phyloP scores from a whole-genome alignment of 768 basidiomycete species.

The Mrakia blollopis region DNA sequence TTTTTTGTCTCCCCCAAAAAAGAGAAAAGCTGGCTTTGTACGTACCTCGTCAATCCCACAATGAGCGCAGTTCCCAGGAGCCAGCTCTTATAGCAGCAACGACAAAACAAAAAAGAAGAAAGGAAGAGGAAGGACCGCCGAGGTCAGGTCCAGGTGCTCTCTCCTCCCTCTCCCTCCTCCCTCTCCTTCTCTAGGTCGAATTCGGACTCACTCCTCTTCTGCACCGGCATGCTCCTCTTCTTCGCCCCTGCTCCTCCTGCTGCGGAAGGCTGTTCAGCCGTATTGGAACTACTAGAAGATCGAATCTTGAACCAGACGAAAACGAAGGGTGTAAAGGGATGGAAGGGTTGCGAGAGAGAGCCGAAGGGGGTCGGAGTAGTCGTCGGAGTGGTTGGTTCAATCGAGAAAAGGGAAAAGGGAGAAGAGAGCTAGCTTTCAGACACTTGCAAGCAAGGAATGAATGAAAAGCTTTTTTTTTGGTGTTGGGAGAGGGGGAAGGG shows the following conservation, averaged over 20 bases:
- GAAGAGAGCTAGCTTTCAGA: background rate
- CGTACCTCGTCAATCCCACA: constrained; percentile 20
- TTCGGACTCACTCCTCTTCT: constrained; percentile 24
- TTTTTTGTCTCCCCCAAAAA: background rate
- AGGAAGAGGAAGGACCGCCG: background rate
- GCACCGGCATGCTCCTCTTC: constrained; percentile 4
- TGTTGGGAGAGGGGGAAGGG: too few species aligned
- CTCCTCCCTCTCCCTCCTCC: too few species aligned
- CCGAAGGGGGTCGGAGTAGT: too few species aligned
- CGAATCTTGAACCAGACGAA: background rate
- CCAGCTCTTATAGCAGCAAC: background rate
- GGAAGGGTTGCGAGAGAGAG: background rate
- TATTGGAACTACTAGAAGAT: background rate
- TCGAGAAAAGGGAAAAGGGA: background rate
- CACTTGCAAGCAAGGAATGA: too few species aligned
- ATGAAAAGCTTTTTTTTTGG: too few species aligned
- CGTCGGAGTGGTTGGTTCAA: too few species aligned
- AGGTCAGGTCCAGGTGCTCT: background rate
- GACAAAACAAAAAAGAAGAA: background rate
- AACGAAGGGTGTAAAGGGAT: background rate
- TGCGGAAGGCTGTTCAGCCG: constrained; percentile 5
- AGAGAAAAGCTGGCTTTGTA: background rate
- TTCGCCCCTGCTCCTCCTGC: too few species aligned
- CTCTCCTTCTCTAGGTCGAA: too few species aligned
- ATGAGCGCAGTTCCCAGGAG: constrained; percentile 22